phyloP scores from a whole-genome alignment of 2,329 filamentous ascomycete genomes.

The Hortaea sp. region DNA sequence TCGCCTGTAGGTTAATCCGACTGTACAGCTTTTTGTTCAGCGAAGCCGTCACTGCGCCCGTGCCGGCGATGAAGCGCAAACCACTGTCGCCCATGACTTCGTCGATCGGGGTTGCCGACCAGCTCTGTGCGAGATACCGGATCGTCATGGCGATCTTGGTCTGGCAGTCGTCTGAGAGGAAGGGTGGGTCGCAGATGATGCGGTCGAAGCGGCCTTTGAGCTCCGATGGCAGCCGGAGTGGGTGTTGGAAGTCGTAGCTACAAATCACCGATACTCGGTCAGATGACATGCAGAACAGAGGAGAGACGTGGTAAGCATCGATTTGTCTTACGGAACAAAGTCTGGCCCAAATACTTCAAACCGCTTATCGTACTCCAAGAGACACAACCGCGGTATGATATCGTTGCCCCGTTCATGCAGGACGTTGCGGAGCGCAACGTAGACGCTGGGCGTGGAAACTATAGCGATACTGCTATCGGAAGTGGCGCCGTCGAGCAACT shows the following conservation, averaged over 20 bases:
- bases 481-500: slow-evolving; percentile 54
- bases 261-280: background rate
- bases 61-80: slow-evolving; percentile 54
- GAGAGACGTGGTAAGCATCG: too few relatives aligned
- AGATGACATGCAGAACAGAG: too few relatives aligned
- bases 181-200: slow-evolving; percentile 69
- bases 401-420: slow-evolving; percentile 13
- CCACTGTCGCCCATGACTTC: slow-evolving; percentile 6
- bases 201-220: slow-evolving; percentile 57
- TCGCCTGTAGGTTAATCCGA: slow-evolving; percentile 52
- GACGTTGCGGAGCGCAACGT: slow-evolving; percentile 65
- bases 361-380: slow-evolving; percentile 65
- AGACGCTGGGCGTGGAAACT: slow-evolving; percentile 66
- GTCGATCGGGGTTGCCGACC: slow-evolving; percentile 19
- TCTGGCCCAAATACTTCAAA: slow-evolving; percentile 68
- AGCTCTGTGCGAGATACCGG: slow-evolving; percentile 56
- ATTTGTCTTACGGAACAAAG: slow-evolving; percentile 42
- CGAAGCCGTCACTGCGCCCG: slow-evolving; percentile 63
- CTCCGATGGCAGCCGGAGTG: slow-evolving; percentile 49
- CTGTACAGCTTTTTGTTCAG: slow-evolving; percentile 59
- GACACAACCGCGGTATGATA: slow-evolving; percentile 47
- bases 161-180: slow-evolving; percentile 70
- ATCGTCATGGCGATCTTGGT: slow-evolving; percentile 69
- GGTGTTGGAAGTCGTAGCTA: slow-evolving; percentile 60
- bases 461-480: slow-evolving; percentile 53